phyloP scores from a whole-genome alignment of 495 filamentous ascomycete species.

The Aspergillus bertholletiae region DNA sequence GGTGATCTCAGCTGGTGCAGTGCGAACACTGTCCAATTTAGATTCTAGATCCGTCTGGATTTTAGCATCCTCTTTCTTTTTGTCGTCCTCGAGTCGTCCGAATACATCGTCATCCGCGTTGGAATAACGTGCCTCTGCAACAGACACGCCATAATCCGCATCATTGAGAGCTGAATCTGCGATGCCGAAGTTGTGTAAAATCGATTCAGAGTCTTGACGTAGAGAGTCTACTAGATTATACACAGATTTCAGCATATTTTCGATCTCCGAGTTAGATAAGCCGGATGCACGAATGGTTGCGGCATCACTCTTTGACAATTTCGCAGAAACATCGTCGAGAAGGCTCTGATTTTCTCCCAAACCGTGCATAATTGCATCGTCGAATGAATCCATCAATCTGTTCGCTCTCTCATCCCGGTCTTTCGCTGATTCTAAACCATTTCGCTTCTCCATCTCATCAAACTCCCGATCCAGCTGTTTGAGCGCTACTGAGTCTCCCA shows the following conservation, averaged over 20 bases:
- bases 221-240: constrained; percentile 41
- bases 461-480: constrained; percentile 51
- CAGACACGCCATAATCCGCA: constrained; percentile 51
- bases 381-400: constrained; percentile 50
- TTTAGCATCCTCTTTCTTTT: constrained; percentile 49
- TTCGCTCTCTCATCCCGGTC: constrained; percentile 50
- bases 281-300: constrained; percentile 28
- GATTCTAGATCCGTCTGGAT: constrained; percentile 42
- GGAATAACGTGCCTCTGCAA: constrained; percentile 48
- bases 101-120: constrained; percentile 42
- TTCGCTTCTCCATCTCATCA: constrained; percentile 50
- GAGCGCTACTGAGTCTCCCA: constrained; percentile 45
- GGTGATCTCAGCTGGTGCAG: constrained; percentile 35
- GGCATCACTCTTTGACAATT: constrained; percentile 34
- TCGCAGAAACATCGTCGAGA: constrained; percentile 45
- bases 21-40: constrained; percentile 46
- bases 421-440: constrained; percentile 47
- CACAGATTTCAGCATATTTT: constrained; percentile 43
- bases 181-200: constrained; percentile 44
- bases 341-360: constrained; percentile 51
- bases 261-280: constrained; percentile 38
- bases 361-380: constrained; percentile 49
- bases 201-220: constrained; percentile 45
- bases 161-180: constrained; percentile 50
- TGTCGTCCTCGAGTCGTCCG: constrained; percentile 42